A percentile compares a stretch with the other conserved stretches of the same genome.
phyloP scores from a whole-genome alignment of 306 rosid genomes.

The Vigna trinervia region DNA sequence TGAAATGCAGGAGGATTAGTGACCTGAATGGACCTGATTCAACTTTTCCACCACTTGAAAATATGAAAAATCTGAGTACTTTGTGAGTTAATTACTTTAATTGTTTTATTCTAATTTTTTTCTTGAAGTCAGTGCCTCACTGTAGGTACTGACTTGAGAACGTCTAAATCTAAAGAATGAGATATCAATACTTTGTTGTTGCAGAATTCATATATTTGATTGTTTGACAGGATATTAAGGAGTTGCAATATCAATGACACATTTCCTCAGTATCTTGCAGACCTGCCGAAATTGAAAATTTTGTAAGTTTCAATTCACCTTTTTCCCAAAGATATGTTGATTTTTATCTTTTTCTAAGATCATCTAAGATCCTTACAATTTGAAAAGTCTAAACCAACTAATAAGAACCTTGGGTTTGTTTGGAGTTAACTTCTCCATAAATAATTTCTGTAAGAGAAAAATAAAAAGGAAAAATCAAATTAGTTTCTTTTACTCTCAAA shows the following conservation, averaged over 20 bases:
- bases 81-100: conserved; percentile 55
- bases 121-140: not conserved
- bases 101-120: not conserved
- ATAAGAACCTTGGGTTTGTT: not conserved
- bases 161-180: not conserved
- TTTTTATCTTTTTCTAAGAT: not conserved
- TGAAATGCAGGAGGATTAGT: conserved; percentile 62
- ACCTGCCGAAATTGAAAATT: not conserved
- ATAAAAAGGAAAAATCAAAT: too few species aligned
- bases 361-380: not conserved
- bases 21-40: conserved; percentile 65
- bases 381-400: not conserved
- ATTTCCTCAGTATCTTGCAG: conserved; percentile 48
- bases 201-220: not conserved
- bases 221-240: conserved; percentile 61
- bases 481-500: too few species aligned
- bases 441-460: too few species aligned
- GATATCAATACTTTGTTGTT: not conserved
- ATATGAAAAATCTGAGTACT: conserved; percentile 28
- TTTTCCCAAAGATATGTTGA: not conserved
- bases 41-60: conserved; percentile 52
- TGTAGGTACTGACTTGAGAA: conserved; percentile 1
- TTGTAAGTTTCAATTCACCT: conserved; percentile 49
- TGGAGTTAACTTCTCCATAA: too few species aligned
- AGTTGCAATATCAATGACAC: conserved; percentile 64